phyloP scores from a whole-genome alignment of 1,284 basidiomycete species.

The Leccinum insolens region DNA sequence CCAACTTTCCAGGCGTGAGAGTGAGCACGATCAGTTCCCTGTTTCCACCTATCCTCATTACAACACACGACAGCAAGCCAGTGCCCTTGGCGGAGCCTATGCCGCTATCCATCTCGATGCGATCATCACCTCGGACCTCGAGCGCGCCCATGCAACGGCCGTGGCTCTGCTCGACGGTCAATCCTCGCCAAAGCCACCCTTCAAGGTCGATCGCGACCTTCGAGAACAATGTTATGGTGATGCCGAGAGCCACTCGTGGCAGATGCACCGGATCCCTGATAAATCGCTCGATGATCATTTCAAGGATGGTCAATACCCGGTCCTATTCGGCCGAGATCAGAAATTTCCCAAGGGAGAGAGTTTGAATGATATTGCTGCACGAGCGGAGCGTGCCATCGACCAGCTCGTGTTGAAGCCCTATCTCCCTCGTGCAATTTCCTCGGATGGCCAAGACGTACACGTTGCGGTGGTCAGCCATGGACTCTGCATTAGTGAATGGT shows the following conservation, averaged over 20 bases:
- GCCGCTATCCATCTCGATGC: conserved; percentile 58
- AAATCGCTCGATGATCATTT: conserved; percentile 53
- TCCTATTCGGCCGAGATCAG: conserved; percentile 49
- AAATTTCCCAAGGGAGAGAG: conserved; percentile 78
- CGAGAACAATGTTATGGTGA: conserved; percentile 75
- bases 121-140: conserved; percentile 81
- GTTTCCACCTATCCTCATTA: conserved; percentile 3
- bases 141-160: conserved; percentile 77
- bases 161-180: conserved; percentile 57
- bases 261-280: conserved; percentile 29
- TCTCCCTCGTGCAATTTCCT: conserved; percentile 44
- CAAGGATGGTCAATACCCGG: conserved; percentile 54
- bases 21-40: conserved; percentile 39
- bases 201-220: conserved; percentile 54
- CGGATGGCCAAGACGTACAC: conserved; percentile 47
- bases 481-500: conserved; percentile 73
- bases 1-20: conserved; percentile 57
- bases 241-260: conserved; percentile 70
- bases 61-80: conserved; percentile 68
- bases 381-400: conserved; percentile 62
- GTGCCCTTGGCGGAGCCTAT: conserved; percentile 71
- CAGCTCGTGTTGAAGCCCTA: conserved; percentile 62
- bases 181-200: conserved; percentile 53
- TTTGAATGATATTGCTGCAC: conserved; percentile 62
- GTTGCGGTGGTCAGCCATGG: conserved; percentile 83